phyloP scores from a whole-genome alignment of 2,329 filamentous ascomycete genomes.

The Phaeoacremonium minimum region DNA sequence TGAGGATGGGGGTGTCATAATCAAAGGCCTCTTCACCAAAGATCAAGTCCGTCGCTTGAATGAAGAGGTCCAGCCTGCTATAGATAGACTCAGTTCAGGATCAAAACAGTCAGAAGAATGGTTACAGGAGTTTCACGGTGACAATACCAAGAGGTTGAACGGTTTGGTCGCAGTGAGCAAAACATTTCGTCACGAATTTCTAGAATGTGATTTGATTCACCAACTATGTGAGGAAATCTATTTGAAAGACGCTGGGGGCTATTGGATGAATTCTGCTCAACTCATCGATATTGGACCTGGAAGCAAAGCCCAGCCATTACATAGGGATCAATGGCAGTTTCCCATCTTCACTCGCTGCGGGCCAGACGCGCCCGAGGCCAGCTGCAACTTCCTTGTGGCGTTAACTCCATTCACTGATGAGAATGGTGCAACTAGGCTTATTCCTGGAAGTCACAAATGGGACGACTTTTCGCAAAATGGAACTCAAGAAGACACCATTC shows the following conservation, averaged over 20 bases:
- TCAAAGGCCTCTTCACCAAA: conserved; percentile 16
- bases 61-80: conserved; percentile 15
- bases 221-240: conserved; percentile 16
- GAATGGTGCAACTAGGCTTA: conserved; percentile 23
- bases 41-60: conserved; percentile 16
- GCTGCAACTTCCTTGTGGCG: conserved; percentile 20
- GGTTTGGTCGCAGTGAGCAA: conserved; percentile 15
- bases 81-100: conserved; percentile 12
- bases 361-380: conserved; percentile 17
- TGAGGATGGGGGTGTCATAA: conserved; percentile 19
- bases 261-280: conserved; percentile 18
- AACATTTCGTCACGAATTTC: conserved; percentile 19
- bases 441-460: conserved; percentile 22
- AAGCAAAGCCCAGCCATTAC: conserved; percentile 18
- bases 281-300: conserved; percentile 17
- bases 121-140: conserved; percentile 18
- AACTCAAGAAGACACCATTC: conserved; percentile 11
- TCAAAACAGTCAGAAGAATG: conserved; percentile 13
- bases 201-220: conserved; percentile 22
- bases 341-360: conserved; percentile 18
- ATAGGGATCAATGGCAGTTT: conserved; percentile 21
- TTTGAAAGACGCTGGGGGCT: conserved; percentile 17
- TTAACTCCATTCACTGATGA: conserved; percentile 19
- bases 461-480: conserved; percentile 14
- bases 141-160: conserved; percentile 18